Base-by-base conservation (phyloP, 2,329 filamentous ascomycete genomes). In the Ophiostoma triangulosporum region DNA sequence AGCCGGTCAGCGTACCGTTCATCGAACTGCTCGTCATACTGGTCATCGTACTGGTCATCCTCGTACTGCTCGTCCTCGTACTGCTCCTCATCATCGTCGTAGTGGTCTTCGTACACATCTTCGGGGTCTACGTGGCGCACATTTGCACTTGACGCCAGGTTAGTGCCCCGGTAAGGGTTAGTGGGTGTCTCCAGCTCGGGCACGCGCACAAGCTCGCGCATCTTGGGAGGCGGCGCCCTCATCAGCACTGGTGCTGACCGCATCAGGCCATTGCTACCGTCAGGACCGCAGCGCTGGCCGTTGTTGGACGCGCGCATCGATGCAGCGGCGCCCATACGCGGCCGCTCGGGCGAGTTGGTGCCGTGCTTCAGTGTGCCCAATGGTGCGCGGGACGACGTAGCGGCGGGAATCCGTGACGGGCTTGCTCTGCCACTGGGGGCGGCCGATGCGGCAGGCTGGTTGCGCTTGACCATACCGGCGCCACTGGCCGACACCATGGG, bases 151-250 rank as follows among this genome's bases (percentile, higher is more conserved):
- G 76, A 73, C 3, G 67, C 66, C 5, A 79, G 67, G 12, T 73
- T 75, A 1, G 69, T 62, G 11, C 68, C 64, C 49, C 72, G 73
- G 61, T 77, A 78, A 6, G 69, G 69, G 58, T 73, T 74, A 14
- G 59, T 59, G 0, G 74, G 74, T 0, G 75, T 73, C 56, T 75
- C 73, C 17, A 80, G 68, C 50, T 77, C 73, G 2, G 74, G 71
- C 8, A 73, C 68, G 7, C 72, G 69, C 48, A 70, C 64, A 50
- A 96, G 74, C 40, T 94, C 88, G 59, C 91, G 83, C 89, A 97
- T 96, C 66, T 89, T 93, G 49, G 91, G 91, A 12, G 90, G 90
- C 33, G 88, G 88, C 1, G 83, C 83, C 57, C 81, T 75, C 63
- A 75, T 67, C 45, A 71, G 66, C 0, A 78, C 78, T 51, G 78